These are phyloP conservation scores for Ceriops tagal DNA, from an alignment of 345 rosid genomes.

Conservation along the genomic window DNA sequence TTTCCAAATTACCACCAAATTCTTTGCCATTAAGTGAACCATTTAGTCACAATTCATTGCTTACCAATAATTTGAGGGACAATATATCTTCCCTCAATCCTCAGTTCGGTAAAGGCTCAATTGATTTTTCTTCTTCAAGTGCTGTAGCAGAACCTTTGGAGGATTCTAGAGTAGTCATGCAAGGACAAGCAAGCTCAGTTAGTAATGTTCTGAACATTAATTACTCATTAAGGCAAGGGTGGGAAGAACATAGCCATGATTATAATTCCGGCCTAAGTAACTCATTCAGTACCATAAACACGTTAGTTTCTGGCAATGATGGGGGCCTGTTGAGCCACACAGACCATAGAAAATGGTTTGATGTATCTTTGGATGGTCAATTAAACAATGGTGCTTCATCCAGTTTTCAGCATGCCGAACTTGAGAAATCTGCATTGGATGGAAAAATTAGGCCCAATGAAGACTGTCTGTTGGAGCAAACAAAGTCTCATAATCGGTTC, in stretches of 20 bases:
- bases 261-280: slow-evolving; percentile 25
- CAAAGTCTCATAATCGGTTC: slow-evolving; percentile 44
- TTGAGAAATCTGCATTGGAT: slow-evolving; percentile 34
- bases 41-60: slow-evolving; percentile 36
- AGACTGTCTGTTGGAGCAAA: slow-evolving; percentile 38
- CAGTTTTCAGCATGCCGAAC: slow-evolving; percentile 28
- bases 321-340: slow-evolving; percentile 24
- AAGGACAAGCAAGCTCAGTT: slow-evolving; percentile 41
- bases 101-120: slow-evolving; percentile 32
- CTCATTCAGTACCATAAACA: slow-evolving; percentile 35
- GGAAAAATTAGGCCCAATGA: slow-evolving; percentile 37
- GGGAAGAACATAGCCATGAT: slow-evolving; percentile 47
- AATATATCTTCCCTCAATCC: slow-evolving; percentile 23
- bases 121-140: slow-evolving; percentile 43
- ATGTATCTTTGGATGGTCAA: slow-evolving; percentile 37
- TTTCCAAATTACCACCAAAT: slow-evolving; percentile 46
- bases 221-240: slow-evolving; percentile 36
- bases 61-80: slow-evolving; percentile 29
- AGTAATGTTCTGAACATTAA: slow-evolving; percentile 40
- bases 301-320: slow-evolving; percentile 35
- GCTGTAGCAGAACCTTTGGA: slow-evolving; percentile 29
- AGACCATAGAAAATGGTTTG: slow-evolving; percentile 36
- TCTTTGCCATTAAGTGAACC: slow-evolving; percentile 40
- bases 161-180: slow-evolving; percentile 41
- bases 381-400: slow-evolving; percentile 28